These are phyloP conservation scores for Flaveria robusta DNA, from an alignment of 129 eudicot genomes.

Conservation along the genomic window DNA sequence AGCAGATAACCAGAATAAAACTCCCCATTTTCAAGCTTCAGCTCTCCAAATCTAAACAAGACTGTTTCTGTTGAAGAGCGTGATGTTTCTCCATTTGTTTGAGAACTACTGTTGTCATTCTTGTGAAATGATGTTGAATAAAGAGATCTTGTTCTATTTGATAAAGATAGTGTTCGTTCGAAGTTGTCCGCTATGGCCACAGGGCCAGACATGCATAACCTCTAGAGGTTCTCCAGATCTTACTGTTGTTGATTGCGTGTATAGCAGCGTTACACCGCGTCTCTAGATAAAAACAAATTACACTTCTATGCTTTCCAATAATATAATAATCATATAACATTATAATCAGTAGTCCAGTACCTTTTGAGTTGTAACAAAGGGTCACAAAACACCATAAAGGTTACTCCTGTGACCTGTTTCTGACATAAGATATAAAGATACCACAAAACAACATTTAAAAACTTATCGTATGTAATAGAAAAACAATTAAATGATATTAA, in stretches of 20 bases:
- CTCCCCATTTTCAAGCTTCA: conserved; percentile 63
- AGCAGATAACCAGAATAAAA: conserved; percentile 64
- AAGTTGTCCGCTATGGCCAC: conserved; percentile 54
- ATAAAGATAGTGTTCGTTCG: conserved; percentile 45
- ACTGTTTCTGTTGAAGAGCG: conserved; percentile 51
- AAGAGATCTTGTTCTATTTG: conserved; percentile 66
- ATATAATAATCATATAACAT: background rate
- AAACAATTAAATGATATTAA: background rate
- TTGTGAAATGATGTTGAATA: conserved; percentile 43
- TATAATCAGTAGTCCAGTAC: background rate
- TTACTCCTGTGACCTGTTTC: conserved; percentile 15
- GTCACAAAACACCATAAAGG: conserved; percentile 3
- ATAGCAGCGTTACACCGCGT: background rate
- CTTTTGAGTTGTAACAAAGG: conserved; percentile 12
- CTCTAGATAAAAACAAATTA: no score
- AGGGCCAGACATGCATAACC: conserved; percentile 90
- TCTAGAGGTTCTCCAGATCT: conserved; percentile 38
- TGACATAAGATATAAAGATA: conserved; percentile 1
- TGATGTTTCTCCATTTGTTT: conserved; percentile 51
- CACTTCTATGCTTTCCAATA: no score
- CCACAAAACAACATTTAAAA: background rate
- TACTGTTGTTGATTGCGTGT: background rate
- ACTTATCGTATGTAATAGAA: background rate
- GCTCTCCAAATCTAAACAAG: conserved; percentile 55
- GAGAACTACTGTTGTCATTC: conserved; percentile 27